Evolutionary conservation across 805 yeast species (phyloP).

Genomic region (Wickerhamomyces xylosicus): DNA sequence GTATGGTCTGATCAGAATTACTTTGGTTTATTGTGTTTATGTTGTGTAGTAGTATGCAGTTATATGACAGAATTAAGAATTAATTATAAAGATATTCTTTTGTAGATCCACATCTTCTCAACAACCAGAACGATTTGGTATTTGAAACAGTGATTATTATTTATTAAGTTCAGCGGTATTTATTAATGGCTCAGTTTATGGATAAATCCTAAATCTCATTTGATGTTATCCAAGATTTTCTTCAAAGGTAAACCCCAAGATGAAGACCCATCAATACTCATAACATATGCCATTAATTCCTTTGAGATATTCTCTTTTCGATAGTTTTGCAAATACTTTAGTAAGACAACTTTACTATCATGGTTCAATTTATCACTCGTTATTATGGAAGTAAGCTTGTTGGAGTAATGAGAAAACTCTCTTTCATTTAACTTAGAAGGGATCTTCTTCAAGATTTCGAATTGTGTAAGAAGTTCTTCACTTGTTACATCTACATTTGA

Average conservation of each 20-base stretch:
- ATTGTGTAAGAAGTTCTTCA: conserved; percentile 12
- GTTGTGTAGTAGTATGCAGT: background rate
- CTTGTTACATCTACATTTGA: too few species aligned
- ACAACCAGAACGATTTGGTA: too few species aligned
- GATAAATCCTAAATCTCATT: background rate
- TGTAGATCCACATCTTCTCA: too few species aligned
- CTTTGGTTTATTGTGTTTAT: background rate
- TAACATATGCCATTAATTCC: conserved; percentile 40
- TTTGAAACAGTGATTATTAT: too few species aligned
- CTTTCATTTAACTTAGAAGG: conserved; percentile 26
- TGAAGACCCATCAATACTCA: conserved; percentile 44
- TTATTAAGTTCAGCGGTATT: too few species aligned
- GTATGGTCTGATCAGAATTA: too few species aligned
- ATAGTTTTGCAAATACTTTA: conserved; percentile 14
- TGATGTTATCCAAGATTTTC: conserved; percentile 34
- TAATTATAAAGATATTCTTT: too few species aligned
- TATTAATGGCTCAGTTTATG: too few species aligned
- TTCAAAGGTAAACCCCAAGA: conserved; percentile 63
- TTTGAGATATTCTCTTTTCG: conserved; percentile 20
- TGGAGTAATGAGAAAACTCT: conserved; percentile 33
- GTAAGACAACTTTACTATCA: conserved; percentile 19
- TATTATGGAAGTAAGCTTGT: conserved; percentile 26
- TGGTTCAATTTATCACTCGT: conserved; percentile 17
- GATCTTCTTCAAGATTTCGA: conserved; percentile 18
- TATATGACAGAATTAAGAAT: background rate